Percentiles rank a stretch among this genome's conserved stretches.
phyloP scores from a whole-genome alignment of 2,329 filamentous ascomycete genomes.

The Curvularia verruculosa region DNA sequence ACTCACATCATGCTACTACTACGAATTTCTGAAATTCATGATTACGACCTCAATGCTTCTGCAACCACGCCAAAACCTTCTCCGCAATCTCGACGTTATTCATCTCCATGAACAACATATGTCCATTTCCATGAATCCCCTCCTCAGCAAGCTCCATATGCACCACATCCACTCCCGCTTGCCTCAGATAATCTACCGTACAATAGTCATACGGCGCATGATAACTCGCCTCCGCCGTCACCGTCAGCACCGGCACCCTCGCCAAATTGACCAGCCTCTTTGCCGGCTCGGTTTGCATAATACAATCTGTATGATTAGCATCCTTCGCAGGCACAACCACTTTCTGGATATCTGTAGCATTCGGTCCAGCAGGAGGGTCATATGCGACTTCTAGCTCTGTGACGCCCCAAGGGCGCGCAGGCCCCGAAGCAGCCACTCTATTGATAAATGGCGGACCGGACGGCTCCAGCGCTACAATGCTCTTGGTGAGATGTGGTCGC shows the following conservation, averaged over 20 bases:
- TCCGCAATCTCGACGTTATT: constrained; percentile 31
- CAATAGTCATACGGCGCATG: constrained; percentile 63
- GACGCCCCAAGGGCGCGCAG: constrained; percentile 42
- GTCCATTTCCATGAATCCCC: constrained; percentile 66
- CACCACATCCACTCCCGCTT: constrained; percentile 45
- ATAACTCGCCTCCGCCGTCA: constrained; percentile 61
- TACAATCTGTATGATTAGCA: constrained; percentile 42
- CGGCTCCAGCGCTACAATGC: constrained; percentile 61
- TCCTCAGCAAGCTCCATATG: constrained; percentile 53
- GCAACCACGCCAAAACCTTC: constrained; percentile 2
- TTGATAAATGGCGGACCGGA: constrained; percentile 56
- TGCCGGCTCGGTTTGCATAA: constrained; percentile 49
- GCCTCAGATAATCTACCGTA: constrained; percentile 58
- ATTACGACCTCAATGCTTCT: not conserved
- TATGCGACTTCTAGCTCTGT: constrained; percentile 44
- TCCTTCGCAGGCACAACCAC: constrained; percentile 30
- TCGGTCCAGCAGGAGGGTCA: constrained; percentile 36
- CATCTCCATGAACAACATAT: constrained; percentile 45
- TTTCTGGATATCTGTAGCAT: constrained; percentile 30
- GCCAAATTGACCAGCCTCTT: constrained; percentile 57
- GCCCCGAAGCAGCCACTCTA: constrained; percentile 9
- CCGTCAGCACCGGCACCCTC: constrained; percentile 56
- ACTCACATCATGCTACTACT: not conserved
- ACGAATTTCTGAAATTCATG: not conserved
- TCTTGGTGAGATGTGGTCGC: constrained; percentile 56